Conservation (phyloP, 805 yeast species). For the Myxozyma mucilagina region DNA sequence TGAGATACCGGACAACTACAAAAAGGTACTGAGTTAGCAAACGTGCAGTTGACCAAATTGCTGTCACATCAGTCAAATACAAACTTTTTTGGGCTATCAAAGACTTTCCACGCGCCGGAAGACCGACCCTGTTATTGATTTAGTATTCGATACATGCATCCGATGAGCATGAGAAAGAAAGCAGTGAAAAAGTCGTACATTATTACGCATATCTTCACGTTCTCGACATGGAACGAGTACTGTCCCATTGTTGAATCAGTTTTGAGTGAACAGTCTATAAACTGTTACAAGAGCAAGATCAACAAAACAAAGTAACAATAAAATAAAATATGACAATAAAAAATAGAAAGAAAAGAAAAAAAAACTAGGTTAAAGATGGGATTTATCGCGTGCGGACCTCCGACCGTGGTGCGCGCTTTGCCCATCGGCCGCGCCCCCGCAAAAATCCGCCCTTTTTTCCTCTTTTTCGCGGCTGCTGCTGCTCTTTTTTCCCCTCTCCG, state of each 20-base stretch:
- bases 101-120: conserved; percentile 78
- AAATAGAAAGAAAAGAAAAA: not conserved
- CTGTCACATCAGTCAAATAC: conserved; percentile 1
- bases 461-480: too few relatives aligned
- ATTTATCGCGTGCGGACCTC: too few relatives aligned
- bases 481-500: too few relatives aligned
- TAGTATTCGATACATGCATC: not conserved
- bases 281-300: not conserved
- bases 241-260: conserved; percentile 1
- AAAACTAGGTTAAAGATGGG: not conserved
- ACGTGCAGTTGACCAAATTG: not conserved
- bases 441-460: too few relatives aligned
- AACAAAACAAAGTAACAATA: not conserved
- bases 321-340: too few relatives aligned
- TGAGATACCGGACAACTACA: conserved; percentile 76
- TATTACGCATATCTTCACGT: conserved; percentile 77
- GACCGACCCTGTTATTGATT: conserved; percentile 42
- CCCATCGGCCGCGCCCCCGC: too few relatives aligned
- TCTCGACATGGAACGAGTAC: conserved; percentile 50
- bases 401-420: too few relatives aligned
- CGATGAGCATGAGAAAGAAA: not conserved
- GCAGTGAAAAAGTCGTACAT: conserved; percentile 42
- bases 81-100: conserved; percentile 83
- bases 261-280: not conserved
- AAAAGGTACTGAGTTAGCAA: not conserved